These are phyloP conservation scores for Prosopis cineraria DNA, from an alignment of 306 rosid species.

Conservation along the genomic window DNA sequence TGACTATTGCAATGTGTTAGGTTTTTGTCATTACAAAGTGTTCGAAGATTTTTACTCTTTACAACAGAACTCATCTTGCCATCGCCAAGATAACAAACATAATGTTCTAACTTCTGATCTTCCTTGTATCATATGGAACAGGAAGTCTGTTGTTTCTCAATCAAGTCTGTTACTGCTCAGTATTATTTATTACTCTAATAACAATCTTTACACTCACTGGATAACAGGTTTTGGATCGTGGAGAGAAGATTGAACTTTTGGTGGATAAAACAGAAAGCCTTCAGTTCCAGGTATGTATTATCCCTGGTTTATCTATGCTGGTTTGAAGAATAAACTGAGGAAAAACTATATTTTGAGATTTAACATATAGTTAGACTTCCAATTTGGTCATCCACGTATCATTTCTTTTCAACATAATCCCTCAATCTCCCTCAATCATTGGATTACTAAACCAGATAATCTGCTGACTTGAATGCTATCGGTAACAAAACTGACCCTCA, in stretches of 20 bases:
- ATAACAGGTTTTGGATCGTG: slow-evolving; percentile 95
- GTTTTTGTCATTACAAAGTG: neutral
- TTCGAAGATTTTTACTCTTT: neutral
- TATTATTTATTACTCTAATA: neutral
- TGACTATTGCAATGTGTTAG: neutral
- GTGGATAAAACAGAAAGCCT: slow-evolving; percentile 95
- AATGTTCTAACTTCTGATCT: neutral
- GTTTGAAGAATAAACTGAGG: neutral
- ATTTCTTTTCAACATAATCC: neutral
- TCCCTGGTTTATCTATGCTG: neutral
- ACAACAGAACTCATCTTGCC: neutral
- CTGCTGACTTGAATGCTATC: neutral
- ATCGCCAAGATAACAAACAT: neutral
- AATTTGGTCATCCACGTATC: neutral
- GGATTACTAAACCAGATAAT: neutral
- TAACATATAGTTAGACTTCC: neutral
- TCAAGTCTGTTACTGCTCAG: neutral
- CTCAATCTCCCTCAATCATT: neutral
- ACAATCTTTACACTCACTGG: slow-evolving; percentile 23
- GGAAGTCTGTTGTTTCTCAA: neutral
- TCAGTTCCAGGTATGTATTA: slow-evolving; percentile 83
- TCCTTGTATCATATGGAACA: neutral
- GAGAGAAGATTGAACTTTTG: slow-evolving; percentile 93
- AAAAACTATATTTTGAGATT: neutral
- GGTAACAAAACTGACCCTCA: neutral